Evolutionary conservation across 108 stramenopile species (phyloP).

Genomic region (Nitzschia inconspicua): DNA sequence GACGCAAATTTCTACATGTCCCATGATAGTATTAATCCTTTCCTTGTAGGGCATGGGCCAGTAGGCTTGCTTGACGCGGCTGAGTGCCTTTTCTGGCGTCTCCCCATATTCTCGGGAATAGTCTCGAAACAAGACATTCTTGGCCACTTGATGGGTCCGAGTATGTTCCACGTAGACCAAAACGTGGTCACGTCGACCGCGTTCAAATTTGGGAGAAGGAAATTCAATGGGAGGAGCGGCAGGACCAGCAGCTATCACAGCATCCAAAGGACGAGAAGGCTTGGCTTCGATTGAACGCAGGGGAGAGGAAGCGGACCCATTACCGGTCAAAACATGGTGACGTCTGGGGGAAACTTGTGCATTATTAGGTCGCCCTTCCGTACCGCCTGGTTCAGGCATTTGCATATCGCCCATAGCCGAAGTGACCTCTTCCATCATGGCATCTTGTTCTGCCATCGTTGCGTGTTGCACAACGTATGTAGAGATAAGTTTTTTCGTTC

Average conservation of each 20-base stretch:
- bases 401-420: neutral
- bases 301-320: neutral
- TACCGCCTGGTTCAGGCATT: constrained; percentile 4
- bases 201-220: constrained; percentile 25
- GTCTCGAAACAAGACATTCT: constrained; percentile 47
- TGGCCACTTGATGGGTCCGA: constrained; percentile 19
- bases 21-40: constrained; percentile 53
- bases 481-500: too few species aligned
- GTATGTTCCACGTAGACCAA: constrained; percentile 29
- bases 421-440: constrained; percentile 21
- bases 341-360: neutral
- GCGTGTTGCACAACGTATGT: too few species aligned
- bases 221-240: constrained; percentile 42
- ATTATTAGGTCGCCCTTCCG: neutral
- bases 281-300: constrained; percentile 5
- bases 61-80: constrained; percentile 38
- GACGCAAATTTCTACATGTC: constrained; percentile 52
- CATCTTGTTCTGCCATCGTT: constrained; percentile 29
- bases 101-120: constrained; percentile 39
- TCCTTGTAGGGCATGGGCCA: constrained; percentile 40
- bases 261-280: constrained; percentile 24
- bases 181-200: constrained; percentile 41
- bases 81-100: constrained; percentile 16
- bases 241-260: constrained; percentile 18
- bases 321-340: constrained; percentile 18